Evolutionary conservation across 225 moss, liverwort and hornwort species (phyloP).

Genomic region (Takakia lepidozioides): DNA sequence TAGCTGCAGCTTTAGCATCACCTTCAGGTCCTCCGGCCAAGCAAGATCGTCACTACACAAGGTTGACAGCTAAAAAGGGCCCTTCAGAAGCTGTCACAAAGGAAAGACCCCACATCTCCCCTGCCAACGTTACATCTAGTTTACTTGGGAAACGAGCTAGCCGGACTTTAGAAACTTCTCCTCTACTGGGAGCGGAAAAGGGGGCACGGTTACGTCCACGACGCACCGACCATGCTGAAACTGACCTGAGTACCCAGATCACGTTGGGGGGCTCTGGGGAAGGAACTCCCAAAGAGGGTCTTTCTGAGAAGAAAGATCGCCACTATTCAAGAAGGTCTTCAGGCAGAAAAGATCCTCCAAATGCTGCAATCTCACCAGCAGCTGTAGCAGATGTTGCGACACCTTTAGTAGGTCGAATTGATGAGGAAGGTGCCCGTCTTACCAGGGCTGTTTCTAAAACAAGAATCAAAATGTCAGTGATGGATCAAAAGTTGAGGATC

Average conservation of each 20-base stretch:
- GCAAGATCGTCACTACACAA: slow-evolving; percentile 19
- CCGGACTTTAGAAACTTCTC: slow-evolving; percentile 46
- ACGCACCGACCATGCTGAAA: slow-evolving; percentile 47
- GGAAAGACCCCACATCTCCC: slow-evolving; percentile 20
- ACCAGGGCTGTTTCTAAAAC: slow-evolving; percentile 39
- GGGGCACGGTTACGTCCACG: slow-evolving; percentile 41
- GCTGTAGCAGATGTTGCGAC: slow-evolving; percentile 17
- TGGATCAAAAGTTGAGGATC: slow-evolving; percentile 26
- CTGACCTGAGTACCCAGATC: slow-evolving; percentile 35
- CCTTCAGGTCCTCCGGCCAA: background rate
- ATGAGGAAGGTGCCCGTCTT: slow-evolving; percentile 27
- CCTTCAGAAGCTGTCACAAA: slow-evolving; percentile 18
- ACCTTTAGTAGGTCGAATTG: slow-evolving; percentile 14
- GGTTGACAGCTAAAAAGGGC: slow-evolving; percentile 40
- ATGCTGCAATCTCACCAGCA: slow-evolving; percentile 12
- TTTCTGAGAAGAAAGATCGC: slow-evolving; percentile 45
- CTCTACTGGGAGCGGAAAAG: slow-evolving; percentile 37
- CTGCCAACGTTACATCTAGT: slow-evolving; percentile 25
- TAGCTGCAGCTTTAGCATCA: background rate
- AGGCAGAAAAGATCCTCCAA: slow-evolving; percentile 28
- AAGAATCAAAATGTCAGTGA: slow-evolving; percentile 26
- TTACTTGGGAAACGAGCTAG: slow-evolving; percentile 39
- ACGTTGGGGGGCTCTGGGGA: slow-evolving; percentile 28
- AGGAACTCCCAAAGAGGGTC: slow-evolving; percentile 22
- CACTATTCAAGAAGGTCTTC: slow-evolving; percentile 55